Evolutionary conservation across 306 rosid genomes (phyloP).

Genomic region (Fragaria ananassa): DNA sequence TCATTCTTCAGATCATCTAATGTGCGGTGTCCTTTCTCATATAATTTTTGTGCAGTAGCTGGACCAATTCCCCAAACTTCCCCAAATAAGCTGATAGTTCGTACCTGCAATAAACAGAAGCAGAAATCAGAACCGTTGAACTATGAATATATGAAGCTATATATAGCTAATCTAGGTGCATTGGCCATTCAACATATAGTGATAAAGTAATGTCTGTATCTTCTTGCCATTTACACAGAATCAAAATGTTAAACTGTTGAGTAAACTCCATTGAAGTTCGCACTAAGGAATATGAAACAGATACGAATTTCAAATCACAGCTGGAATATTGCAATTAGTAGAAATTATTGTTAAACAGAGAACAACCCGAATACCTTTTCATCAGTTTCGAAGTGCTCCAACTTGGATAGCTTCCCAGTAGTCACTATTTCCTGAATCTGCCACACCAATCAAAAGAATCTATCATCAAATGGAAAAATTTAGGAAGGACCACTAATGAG

Average conservation of each 20-base stretch:
- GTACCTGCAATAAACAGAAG: constrained; percentile 46
- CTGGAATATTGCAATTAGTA: neutral
- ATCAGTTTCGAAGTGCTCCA: constrained; percentile 85
- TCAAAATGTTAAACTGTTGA: neutral
- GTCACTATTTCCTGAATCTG: constrained; percentile 96
- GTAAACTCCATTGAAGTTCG: neutral
- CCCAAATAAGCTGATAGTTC: constrained; percentile 80
- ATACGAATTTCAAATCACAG: neutral
- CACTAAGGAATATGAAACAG: neutral
- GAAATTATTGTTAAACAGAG: constrained; percentile 5
- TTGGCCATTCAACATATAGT: neutral
- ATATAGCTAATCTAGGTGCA: neutral
- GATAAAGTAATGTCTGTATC: neutral
- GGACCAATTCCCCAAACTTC: constrained; percentile 98
- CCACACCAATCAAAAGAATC: constrained; percentile 29
- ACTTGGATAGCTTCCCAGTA: constrained; percentile 76
- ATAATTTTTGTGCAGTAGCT: constrained; percentile 81
- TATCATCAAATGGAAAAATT: constrained; percentile 18
- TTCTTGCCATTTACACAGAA: neutral
- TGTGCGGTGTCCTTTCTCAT: constrained; percentile 78
- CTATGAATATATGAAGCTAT: neutral
- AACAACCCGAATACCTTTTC: constrained; percentile 66
- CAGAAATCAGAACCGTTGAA: constrained; percentile 7
- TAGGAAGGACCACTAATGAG: neutral
- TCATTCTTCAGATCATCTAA: constrained; percentile 73